A percentile compares a stretch with the other conserved stretches of the same genome.
These are phyloP conservation scores for Rhazya stricta DNA, from an alignment of 257 asterid species.

Conservation along the genomic window DNA sequence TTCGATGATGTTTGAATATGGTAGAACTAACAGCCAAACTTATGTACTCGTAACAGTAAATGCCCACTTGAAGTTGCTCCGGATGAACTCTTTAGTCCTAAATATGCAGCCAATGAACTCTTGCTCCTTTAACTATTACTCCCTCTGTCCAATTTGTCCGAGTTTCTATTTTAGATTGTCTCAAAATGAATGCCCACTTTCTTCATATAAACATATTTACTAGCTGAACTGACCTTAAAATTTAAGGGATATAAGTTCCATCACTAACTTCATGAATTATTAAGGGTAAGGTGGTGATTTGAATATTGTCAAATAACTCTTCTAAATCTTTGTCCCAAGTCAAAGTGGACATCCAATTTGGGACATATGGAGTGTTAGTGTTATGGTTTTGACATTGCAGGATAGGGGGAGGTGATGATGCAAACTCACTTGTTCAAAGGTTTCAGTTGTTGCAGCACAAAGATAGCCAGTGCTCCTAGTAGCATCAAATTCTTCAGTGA, in stretches of 20 bases:
- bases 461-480: slow-evolving; percentile 94
- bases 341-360: too few relatives aligned
- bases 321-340: too few relatives aligned
- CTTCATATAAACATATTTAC: too few relatives aligned
- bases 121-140: background rate
- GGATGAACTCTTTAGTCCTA: background rate
- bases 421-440: slow-evolving; percentile 65
- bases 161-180: too few relatives aligned
- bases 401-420: background rate
- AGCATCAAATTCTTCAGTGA: slow-evolving; percentile 78
- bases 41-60: background rate
- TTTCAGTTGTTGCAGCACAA: slow-evolving; percentile 73
- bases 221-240: too few relatives aligned
- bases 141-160: too few relatives aligned
- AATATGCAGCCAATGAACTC: background rate
- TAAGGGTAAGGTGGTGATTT: too few relatives aligned
- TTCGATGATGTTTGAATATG: background rate
- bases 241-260: too few relatives aligned
- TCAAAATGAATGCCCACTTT: too few relatives aligned
- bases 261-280: too few relatives aligned
- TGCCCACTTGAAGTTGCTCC: background rate
- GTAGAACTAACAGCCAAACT: background rate
- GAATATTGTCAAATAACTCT: too few relatives aligned
- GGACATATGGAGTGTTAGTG: too few relatives aligned
- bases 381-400: background rate